Conservation (phyloP, 2,329 filamentous ascomycete genomes). For the Venturia oleaginea region DNA sequence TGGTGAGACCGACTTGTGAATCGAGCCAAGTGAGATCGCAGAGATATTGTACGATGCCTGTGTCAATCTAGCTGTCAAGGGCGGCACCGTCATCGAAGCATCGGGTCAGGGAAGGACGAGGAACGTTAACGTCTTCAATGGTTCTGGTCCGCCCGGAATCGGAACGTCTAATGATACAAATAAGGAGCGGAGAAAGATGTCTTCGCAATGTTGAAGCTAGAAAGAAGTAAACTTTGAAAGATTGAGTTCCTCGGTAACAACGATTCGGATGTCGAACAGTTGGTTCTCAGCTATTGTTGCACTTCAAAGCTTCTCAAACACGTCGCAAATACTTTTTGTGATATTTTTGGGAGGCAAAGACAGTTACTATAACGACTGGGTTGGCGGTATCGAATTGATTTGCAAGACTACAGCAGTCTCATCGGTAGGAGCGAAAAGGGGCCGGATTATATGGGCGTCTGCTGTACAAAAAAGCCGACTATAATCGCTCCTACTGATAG, state of each 20-base stretch:
- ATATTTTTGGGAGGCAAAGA: too few species aligned
- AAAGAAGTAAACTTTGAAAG: constrained; percentile 20
- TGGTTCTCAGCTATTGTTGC: too few species aligned
- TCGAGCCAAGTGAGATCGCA: constrained; percentile 14
- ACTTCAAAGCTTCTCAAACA: too few species aligned
- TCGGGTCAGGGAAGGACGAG: constrained; percentile 6
- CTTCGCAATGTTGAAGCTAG: constrained; percentile 48
- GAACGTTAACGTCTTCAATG: constrained; percentile 10
- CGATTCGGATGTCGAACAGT: not conserved
- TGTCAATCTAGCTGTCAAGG: constrained; percentile 1
- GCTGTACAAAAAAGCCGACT: too few species aligned
- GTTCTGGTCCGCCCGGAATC: constrained; percentile 9
- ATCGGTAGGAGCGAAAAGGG: too few species aligned
- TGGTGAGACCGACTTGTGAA: constrained; percentile 29
- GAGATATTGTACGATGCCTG: constrained; percentile 7
- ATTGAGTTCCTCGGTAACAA: not conserved
- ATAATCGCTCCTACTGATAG: too few species aligned
- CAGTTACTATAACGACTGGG: too few species aligned
- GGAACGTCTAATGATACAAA: constrained; percentile 26
- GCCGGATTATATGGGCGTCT: too few species aligned
- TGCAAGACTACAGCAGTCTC: too few species aligned
- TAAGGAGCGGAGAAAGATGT: constrained; percentile 10
- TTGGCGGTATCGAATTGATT: too few species aligned
- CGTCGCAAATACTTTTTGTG: too few species aligned
- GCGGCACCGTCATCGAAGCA: constrained; percentile 13